Evolutionary conservation across 169 alveolate genomes (phyloP).

Genomic region (Neospora caninum): DNA sequence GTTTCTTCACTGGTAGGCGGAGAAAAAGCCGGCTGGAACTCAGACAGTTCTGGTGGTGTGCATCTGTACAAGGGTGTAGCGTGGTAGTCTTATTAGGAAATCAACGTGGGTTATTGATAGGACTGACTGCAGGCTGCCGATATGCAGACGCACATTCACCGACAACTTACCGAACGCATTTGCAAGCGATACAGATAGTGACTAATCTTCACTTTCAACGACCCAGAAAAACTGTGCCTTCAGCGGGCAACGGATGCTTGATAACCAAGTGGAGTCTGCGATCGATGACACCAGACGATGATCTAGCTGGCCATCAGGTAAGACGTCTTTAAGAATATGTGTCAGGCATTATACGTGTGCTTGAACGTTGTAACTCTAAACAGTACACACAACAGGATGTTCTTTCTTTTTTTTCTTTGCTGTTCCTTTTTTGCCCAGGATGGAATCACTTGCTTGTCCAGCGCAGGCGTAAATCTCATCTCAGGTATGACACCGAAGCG

Average conservation of each 20-base stretch:
- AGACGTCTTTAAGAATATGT: neutral
- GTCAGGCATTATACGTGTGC: neutral
- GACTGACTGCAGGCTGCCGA: neutral
- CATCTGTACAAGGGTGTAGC: neutral
- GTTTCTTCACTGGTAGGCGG: neutral
- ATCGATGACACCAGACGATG: slow-evolving; percentile 20
- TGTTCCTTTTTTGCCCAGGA: neutral
- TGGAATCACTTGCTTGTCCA: neutral
- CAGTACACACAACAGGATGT: neutral
- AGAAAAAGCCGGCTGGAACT: neutral
- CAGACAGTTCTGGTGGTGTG: neutral
- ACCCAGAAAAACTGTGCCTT: no score
- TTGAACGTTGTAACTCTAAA: neutral
- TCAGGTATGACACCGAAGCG: neutral
- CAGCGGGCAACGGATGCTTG: slow-evolving; percentile 8
- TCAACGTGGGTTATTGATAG: neutral
- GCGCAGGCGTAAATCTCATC: neutral
- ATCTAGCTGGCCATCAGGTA: neutral
- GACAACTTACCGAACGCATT: neutral
- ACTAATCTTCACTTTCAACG: neutral
- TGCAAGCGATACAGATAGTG: neutral
- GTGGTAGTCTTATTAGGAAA: neutral
- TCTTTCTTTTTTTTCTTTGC: neutral
- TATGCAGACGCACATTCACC: neutral
- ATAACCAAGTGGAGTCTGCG: neutral